phyloP scores from a whole-genome alignment of 73 alveolate genomes.

The Blepharisma stoltei region DNA sequence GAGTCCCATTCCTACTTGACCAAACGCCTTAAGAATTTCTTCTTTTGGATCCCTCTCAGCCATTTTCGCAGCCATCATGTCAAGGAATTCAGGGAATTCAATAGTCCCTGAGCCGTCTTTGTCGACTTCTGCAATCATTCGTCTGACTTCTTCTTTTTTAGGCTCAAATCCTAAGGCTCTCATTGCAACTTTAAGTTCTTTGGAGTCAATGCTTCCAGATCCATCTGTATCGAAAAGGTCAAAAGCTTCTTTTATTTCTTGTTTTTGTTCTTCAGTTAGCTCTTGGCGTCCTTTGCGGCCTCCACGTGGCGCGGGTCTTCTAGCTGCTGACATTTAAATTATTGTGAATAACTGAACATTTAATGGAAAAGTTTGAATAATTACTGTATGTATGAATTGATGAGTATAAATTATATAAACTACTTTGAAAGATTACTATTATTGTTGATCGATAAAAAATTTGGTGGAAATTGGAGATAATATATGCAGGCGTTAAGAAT shows the following conservation, averaged over 20 bases:
- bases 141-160: constrained; percentile 90
- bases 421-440: no score
- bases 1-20: no score
- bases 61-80: constrained; percentile 93
- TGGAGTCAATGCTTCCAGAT: constrained; percentile 91
- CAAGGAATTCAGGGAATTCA: constrained; percentile 78
- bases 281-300: constrained; percentile 60
- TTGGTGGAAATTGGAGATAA: no score
- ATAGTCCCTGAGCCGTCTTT: constrained; percentile 91
- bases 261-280: constrained; percentile 73
- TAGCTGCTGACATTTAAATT: constrained; percentile 19
- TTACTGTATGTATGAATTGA: no score
- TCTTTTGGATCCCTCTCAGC: constrained; percentile 88
- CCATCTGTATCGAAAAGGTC: constrained; percentile 86
- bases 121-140: constrained; percentile 83
- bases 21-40: constrained; percentile 91
- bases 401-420: no score
- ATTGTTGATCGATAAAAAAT: no score
- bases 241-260: constrained; percentile 81
- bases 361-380: no score
- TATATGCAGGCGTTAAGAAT: no score
- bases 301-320: constrained; percentile 1
- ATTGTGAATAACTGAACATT: no score
- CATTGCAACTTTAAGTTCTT: constrained; percentile 98
- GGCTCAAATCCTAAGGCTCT: constrained; percentile 99